Percentiles rank a stretch among this genome's conserved stretches.
phyloP scores from a whole-genome alignment of 768 basidiomycete species.

The Leccinellum albellum region DNA sequence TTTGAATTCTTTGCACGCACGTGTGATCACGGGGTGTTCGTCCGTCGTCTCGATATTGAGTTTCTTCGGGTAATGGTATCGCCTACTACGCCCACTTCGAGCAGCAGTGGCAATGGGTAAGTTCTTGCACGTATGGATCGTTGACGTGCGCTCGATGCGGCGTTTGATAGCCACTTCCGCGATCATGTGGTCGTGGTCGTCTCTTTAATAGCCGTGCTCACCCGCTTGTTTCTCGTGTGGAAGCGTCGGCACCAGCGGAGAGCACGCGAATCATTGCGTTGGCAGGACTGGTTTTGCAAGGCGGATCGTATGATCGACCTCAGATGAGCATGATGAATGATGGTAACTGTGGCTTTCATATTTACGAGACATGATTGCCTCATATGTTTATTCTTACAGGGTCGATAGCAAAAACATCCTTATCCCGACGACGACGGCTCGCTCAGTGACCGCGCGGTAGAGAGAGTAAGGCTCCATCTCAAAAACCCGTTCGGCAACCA shows the following conservation, averaged over 20 bases:
- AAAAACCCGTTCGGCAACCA: neutral
- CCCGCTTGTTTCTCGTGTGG: constrained; percentile 38
- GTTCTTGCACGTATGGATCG: constrained; percentile 3
- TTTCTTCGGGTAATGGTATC: constrained; percentile 27
- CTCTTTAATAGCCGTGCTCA: constrained; percentile 41
- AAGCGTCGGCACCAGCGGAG: constrained; percentile 39
- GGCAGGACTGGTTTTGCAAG: constrained; percentile 7
- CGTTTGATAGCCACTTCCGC: constrained; percentile 50
- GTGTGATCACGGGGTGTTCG: constrained; percentile 10
- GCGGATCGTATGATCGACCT: constrained; percentile 38
- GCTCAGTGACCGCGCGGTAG: neutral
- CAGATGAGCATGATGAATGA: constrained; percentile 10
- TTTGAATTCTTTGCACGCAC: constrained; percentile 26
- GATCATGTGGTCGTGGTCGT: constrained; percentile 66
- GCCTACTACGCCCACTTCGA: no score
- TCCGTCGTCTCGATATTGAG: constrained; percentile 24
- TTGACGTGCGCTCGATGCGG: neutral
- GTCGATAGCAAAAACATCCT: no score
- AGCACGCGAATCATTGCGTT: constrained; percentile 31
- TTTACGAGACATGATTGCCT: neutral
- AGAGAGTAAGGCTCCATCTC: neutral
- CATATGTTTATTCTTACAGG: neutral
- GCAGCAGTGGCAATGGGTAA: constrained; percentile 24
- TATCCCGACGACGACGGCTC: neutral
- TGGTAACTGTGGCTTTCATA: constrained; percentile 5